These are phyloP conservation scores for Acanthamoeba royreba DNA, from an alignment of 208 protist species.

Conservation along the genomic window DNA sequence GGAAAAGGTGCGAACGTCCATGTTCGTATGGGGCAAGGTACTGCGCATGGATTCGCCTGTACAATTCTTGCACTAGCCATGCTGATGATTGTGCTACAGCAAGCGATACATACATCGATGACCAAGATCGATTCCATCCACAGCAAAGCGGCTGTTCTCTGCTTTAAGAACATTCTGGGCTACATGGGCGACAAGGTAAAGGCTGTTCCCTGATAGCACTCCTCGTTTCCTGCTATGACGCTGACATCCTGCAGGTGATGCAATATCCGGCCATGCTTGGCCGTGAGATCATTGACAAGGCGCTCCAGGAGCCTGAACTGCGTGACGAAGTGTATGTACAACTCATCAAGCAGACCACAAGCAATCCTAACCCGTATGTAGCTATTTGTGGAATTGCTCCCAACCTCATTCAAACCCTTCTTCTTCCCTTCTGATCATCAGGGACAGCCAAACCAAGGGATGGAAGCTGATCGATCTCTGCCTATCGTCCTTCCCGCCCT, in stretches of 20 bases:
- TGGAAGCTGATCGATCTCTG: conserved; percentile 55
- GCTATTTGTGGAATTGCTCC: no score
- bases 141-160: neutral
- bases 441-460: neutral
- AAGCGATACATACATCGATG: conserved; percentile 17
- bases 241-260: neutral
- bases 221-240: no score
- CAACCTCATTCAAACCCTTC: neutral
- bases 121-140: neutral
- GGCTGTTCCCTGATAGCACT: neutral
- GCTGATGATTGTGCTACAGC: neutral
- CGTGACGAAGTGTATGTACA: conserved; percentile 31
- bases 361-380: neutral
- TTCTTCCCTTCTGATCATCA: neutral
- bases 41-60: neutral
- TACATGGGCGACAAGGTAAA: conserved; percentile 22
- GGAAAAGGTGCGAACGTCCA: neutral
- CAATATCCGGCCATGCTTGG: neutral
- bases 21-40: conserved; percentile 6
- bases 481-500: conserved; percentile 56
- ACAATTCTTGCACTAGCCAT: neutral
- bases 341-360: conserved; percentile 39
- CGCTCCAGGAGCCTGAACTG: neutral
- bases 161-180: conserved; percentile 40
- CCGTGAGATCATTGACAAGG: neutral